Evolutionary conservation across 805 yeast species (phyloP).

Genomic region (Wickerhamomyces chaumierensis): DNA sequence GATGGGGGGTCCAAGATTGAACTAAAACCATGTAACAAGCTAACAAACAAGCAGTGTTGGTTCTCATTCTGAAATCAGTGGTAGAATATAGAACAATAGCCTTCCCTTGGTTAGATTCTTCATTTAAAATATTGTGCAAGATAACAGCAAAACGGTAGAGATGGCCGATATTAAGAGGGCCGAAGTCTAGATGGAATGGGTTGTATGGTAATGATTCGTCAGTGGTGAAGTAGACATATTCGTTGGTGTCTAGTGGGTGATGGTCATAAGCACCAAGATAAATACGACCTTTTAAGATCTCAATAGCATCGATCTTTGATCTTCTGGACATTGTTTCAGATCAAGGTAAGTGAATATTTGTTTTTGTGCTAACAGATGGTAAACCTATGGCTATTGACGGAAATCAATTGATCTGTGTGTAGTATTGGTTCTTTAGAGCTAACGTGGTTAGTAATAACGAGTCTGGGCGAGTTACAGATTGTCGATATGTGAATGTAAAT

Average conservation of each 20-base stretch:
- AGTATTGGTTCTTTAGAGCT: too few relatives aligned
- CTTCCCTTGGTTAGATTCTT: constrained; percentile 69
- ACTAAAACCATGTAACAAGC: constrained; percentile 93
- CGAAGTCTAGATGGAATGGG: constrained; percentile 92
- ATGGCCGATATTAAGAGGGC: constrained; percentile 90
- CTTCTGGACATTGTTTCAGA: constrained; percentile 34
- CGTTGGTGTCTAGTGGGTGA: constrained; percentile 65
- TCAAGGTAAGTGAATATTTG: too few relatives aligned
- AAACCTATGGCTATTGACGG: too few relatives aligned
- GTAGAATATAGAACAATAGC: constrained; percentile 88
- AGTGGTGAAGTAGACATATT: constrained; percentile 76
- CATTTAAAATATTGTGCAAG: constrained; percentile 83
- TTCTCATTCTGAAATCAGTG: constrained; percentile 67
- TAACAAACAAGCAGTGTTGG: constrained; percentile 89
- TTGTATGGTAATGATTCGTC: constrained; percentile 90
- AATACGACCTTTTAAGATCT: constrained; percentile 39
- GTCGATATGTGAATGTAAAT: too few relatives aligned
- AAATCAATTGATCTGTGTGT: too few relatives aligned
- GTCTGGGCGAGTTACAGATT: too few relatives aligned
- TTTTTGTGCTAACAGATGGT: too few relatives aligned
- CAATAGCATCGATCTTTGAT: constrained; percentile 42
- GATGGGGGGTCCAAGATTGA: constrained; percentile 98
- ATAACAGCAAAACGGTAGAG: constrained; percentile 91
- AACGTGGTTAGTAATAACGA: too few relatives aligned
- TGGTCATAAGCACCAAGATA: constrained; percentile 85